Base-by-base conservation (phyloP, 2,329 filamentous ascomycete species). In the Blastomyces silverae region DNA sequence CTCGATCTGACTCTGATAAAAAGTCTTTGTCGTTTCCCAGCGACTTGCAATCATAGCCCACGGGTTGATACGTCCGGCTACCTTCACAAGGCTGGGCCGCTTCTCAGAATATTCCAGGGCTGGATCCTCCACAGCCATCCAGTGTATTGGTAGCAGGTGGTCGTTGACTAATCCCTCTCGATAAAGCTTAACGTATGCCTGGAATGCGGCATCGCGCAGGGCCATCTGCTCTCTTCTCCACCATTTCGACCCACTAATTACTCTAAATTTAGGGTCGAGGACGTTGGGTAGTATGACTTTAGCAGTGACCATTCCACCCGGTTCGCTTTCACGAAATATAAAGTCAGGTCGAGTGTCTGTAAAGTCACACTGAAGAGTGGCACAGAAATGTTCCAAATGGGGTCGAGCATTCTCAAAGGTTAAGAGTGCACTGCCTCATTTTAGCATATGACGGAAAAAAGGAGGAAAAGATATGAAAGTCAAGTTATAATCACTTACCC, bases 381-480 rank as follows among this genome's bases (percentile, higher is more conserved):
- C 79, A 74, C 92, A 97, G 70, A 97, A 95, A 74, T 96, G 91
- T 58, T 89, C 81, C 1, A 97, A 81, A 73, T 94, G 91, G n/a
- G 81, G 76, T 59, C 88, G 85, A 0, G 91, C 89, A 68, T 89
- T 89, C 48, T 90, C 84, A 1, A 91, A 81, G 13, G 89, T 89
- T 17, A 97, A 78, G 15, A 85, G 76, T 0, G 90, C 91, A 4
- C 87, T 84, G 61, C 17, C 44, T n/a, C 25, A 28, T 63, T 61
- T 68, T 67, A 52, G 69, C 61, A 28, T 62, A 13, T 3, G 25
- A 58, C 37, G 62, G 22, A 62, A 42, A 62, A 61, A 37, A 63
- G 17, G 4, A 0, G n/a, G 7, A 56, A 34, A 37, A 3, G n/a
- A 4, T 17, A 22, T 37, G 17, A n/a, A 7, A 37, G 28, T 37